Evolutionary conservation across 768 basidiomycete genomes (phyloP), one percentile per base, ranked within the genome.

Genomic region (Tylopilus plumbeoviolaceoides): DNA sequence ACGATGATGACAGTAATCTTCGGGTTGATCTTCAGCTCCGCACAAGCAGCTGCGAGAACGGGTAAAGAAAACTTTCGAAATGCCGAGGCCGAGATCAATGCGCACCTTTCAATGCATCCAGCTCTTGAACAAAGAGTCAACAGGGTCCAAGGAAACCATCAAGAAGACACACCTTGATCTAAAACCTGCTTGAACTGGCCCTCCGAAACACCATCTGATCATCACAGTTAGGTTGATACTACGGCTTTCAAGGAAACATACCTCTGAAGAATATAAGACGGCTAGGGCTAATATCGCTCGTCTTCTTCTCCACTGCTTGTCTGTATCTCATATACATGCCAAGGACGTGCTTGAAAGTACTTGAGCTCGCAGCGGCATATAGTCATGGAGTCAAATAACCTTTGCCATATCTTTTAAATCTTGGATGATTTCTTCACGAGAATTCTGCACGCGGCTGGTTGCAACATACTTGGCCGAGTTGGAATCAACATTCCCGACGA

Each of bases 401-500:
- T 76, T 75, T 44, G 77, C 74, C 89, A 91, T 92, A 0, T 70
- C 71, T 40, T 79, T 70, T 23, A 92, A 62, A 39, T 87, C 86
- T 21, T 81, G 81, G 28, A 92, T 91, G 63, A 91, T 88, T 61
- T 92, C 91, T 58, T 80, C 78, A 0, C 86, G 75, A 12, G 85
- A 83, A 0, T 60, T 75, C 65, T 91, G 89, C 3, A 86, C 85
- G 17, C 78, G 76, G 44, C 78, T 82, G 35, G 78, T 83, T 33
- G 75, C 75, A 27, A 75, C 63, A 56, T 91, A 93, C 66, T 91
- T 91, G 5, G 87, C 85, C 1, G 78, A 81, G 51, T 84, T 80
- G 0, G 80, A 80, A 64, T 93, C 91, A 27, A 93, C 82, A 56
- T 85, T 92, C 28, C 79, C 89, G 17, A 92, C 90, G 7, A 93